A percentile compares a stretch with the other conserved stretches of the same genome.
Conservation (phyloP, 768 basidiomycete species). For the Hydnomerulius pinastri region DNA sequence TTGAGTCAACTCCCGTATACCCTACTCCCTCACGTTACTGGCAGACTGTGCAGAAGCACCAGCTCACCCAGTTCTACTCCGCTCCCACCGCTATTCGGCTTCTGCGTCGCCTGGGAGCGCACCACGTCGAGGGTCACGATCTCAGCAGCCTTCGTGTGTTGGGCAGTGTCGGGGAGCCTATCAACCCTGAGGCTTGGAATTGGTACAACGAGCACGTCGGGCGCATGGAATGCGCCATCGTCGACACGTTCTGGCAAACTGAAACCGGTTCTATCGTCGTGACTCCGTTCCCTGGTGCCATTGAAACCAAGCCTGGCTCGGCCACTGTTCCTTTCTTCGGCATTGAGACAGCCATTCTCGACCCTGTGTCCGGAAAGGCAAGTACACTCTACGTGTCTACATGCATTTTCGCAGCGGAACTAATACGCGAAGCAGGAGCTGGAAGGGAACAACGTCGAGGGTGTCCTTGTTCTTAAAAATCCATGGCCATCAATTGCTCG, state of each 20-base stretch:
- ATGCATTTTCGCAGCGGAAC: slow-evolving; percentile 4
- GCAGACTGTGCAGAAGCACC: slow-evolving; percentile 91
- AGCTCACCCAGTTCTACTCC: slow-evolving; percentile 95
- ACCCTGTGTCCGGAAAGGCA: slow-evolving; percentile 75
- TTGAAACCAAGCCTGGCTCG: slow-evolving; percentile 93
- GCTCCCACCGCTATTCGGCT: slow-evolving; percentile 95
- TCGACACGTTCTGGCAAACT: slow-evolving; percentile 97
- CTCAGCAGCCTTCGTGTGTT: slow-evolving; percentile 82
- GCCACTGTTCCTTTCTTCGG: slow-evolving; percentile 99
- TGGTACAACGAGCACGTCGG: slow-evolving; percentile 99
- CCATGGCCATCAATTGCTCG: slow-evolving; percentile 98
- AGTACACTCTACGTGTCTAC: slow-evolving; percentile 7
- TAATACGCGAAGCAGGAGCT: slow-evolving; percentile 46
- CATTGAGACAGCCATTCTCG: slow-evolving; percentile 84
- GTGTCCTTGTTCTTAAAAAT: slow-evolving; percentile 80
- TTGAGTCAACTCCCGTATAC: slow-evolving; percentile 97
- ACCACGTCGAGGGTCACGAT: slow-evolving; percentile 84
- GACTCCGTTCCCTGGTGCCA: slow-evolving; percentile 94
- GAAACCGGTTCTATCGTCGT: slow-evolving; percentile 97
- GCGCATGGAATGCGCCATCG: slow-evolving; percentile 83
- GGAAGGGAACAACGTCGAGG: slow-evolving; percentile 83
- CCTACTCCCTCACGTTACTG: slow-evolving; percentile 96
- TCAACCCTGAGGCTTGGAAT: slow-evolving; percentile 98
- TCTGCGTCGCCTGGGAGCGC: slow-evolving; percentile 79
- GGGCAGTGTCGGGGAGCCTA: slow-evolving; percentile 95